Evolutionary conservation across 331 rosid species (phyloP).

Genomic region (Erythrophleum ivorense): DNA sequence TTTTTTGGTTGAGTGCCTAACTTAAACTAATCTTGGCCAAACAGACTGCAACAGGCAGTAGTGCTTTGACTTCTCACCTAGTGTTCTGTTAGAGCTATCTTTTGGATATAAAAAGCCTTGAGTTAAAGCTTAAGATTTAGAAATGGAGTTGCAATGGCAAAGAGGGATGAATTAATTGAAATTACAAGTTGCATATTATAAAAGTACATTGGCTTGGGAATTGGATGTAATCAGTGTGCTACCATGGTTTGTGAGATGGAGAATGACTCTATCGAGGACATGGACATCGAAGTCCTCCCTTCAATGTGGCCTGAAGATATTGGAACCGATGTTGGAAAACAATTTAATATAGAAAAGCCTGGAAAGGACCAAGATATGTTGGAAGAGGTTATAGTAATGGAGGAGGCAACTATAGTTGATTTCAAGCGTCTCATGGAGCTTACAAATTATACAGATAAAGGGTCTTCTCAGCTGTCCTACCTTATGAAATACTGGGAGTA

Average conservation of each 20-base stretch:
- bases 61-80: background rate
- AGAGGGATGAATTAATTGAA: conserved; percentile 34
- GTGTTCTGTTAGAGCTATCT: background rate
- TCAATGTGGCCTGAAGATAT: conserved; percentile 99
- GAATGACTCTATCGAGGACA: conserved; percentile 72
- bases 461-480: conserved; percentile 81
- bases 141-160: conserved; percentile 26
- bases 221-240: conserved; percentile 50
- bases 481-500: conserved; percentile 91
- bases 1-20: background rate
- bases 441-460: conserved; percentile 80
- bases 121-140: conserved; percentile 17
- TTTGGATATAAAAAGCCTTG: background rate
- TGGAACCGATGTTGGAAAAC: conserved; percentile 73
- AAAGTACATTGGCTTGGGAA: conserved; percentile 23
- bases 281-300: conserved; percentile 78
- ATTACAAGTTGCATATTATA: conserved; percentile 33
- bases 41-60: conserved; percentile 39
- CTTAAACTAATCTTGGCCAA: conserved; percentile 30
- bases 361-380: conserved; percentile 91
- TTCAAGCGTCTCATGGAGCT: conserved; percentile 89
- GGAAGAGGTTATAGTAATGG: conserved; percentile 75
- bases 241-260: conserved; percentile 93
- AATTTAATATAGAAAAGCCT: conserved; percentile 90
- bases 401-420: conserved; percentile 84